These are phyloP conservation scores for Penicillium lagena DNA, from an alignment of 495 filamentous ascomycete genomes.

Conservation along the genomic window DNA sequence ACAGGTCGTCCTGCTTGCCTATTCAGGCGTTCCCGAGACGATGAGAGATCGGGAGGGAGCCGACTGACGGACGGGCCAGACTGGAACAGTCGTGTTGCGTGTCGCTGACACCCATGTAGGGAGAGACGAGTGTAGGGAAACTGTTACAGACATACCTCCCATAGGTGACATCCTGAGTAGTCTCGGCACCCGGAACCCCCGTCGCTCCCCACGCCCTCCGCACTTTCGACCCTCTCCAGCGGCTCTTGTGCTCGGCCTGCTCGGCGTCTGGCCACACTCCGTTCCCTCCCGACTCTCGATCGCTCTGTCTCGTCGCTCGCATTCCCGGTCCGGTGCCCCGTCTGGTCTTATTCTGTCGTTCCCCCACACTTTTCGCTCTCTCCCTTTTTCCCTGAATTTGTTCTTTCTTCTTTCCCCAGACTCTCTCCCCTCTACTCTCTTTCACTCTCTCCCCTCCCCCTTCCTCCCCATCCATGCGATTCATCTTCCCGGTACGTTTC, in stretches of 20 bases:
- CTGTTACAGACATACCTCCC: too few relatives aligned
- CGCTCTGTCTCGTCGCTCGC: constrained; percentile 5
- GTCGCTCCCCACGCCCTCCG: too few relatives aligned
- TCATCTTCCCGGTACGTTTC: background rate
- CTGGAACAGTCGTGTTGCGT: too few relatives aligned
- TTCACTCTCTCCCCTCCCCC: background rate
- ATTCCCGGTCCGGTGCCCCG: constrained; percentile 22
- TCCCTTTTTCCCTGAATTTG: background rate
- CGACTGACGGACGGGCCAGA: too few relatives aligned
- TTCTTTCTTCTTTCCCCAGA: background rate
- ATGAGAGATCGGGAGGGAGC: background rate
- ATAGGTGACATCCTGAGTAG: too few relatives aligned
- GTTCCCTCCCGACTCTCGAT: constrained; percentile 17
- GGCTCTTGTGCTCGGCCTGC: too few relatives aligned
- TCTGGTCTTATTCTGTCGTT: background rate
- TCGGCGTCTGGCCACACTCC: constrained; percentile 1
- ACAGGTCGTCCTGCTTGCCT: constrained; percentile 12
- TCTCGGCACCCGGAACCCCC: too few relatives aligned
- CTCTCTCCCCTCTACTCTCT: background rate
- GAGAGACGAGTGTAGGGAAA: too few relatives aligned
- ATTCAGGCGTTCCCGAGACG: constrained; percentile 17
- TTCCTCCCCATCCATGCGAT: background rate
- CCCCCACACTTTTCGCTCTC: background rate
- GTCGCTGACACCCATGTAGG: too few relatives aligned
- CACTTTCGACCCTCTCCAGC: too few relatives aligned